Base-by-base conservation (phyloP, 2,329 filamentous ascomycete genomes). In the Aspergillus intermedius region DNA sequence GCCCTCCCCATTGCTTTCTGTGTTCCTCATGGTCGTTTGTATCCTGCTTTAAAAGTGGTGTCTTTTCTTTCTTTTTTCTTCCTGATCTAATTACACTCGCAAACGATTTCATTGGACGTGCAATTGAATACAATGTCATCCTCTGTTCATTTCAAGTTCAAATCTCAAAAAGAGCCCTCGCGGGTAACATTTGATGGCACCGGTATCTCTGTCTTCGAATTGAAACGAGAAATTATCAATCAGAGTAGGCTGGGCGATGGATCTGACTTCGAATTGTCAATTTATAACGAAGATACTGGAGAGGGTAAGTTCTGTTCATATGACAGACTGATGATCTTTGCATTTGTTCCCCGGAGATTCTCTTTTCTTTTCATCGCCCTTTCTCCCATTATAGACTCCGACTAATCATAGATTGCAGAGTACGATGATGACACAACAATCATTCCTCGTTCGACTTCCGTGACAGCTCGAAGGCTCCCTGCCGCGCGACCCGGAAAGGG, bases 91-190 rank as follows among this genome's bases (percentile, higher is more conserved):
- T 58, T 60, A 59, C 55, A 56, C 56, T 45, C 54, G 54, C 54
- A 51, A 57, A 53, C 55, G 53, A 50, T 53, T 56, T 57, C 54
- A 52, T 61, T 60, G 57, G 52, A 52, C 59, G 47, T 58, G 55
- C 59, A 67, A 59, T 67, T 75, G 62, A 67, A 67, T 67, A 82
- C 64, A 64, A 96, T 96, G 91, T 83, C 89, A 68, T 95, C 93
- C 49, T 97, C 91, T 58, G 93, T 98, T 66, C 97, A 96, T 75
- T 98, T 96, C 87, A 95, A 95, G 76, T 98, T 98, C 84, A 97
- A 96, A 76, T 97, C 91, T 60, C 90, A 94, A 68, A 96, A 90
- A 76, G 93, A 97, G 67, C 88, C 90, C 52, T 89, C 89, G 49
- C 84, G 91, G 65, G 90, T 98, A 63, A 88, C 91, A 65, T 97